phyloP scores from a whole-genome alignment of 176 grass and related monocot species.

The Cocos nucifera region DNA sequence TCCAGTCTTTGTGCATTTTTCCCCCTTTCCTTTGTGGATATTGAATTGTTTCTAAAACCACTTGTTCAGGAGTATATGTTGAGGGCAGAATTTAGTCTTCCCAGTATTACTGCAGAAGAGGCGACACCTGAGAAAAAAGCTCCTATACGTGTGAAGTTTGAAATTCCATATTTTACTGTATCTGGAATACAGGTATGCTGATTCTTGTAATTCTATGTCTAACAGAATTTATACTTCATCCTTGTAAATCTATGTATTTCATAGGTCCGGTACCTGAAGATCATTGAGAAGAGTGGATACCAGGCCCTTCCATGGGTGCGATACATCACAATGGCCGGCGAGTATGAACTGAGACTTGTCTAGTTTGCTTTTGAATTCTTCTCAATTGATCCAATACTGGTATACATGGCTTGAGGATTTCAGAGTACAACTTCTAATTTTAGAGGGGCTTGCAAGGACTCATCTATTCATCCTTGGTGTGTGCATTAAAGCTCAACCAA shows the following conservation, averaged over 20 bases:
- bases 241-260: neutral
- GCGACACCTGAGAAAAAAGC: slow-evolving; percentile 83
- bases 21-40: no score
- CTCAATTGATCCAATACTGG: no score
- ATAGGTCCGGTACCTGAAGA: slow-evolving; percentile 97
- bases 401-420: no score
- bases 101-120: slow-evolving; percentile 94
- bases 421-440: no score
- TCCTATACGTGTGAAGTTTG: slow-evolving; percentile 97
- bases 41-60: no score
- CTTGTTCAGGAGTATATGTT: slow-evolving; percentile 86
- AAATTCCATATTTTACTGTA: slow-evolving; percentile 97
- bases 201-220: neutral
- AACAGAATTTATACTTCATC: no score
- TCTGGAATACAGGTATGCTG: slow-evolving; percentile 88
- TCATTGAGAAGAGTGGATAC: slow-evolving; percentile 98
- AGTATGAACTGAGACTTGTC: slow-evolving; percentile 91
- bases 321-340: slow-evolving; percentile 99
- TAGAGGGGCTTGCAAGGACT: no score
- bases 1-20: no score
- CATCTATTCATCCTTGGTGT: no score
- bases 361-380: slow-evolving; percentile 26
- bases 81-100: slow-evolving; percentile 96
- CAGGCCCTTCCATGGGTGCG: slow-evolving; percentile 96
- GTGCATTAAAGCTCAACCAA: no score